Base-by-base conservation (phyloP, 2,329 filamentous ascomycete species). In the Rutstroemia sp. region DNA sequence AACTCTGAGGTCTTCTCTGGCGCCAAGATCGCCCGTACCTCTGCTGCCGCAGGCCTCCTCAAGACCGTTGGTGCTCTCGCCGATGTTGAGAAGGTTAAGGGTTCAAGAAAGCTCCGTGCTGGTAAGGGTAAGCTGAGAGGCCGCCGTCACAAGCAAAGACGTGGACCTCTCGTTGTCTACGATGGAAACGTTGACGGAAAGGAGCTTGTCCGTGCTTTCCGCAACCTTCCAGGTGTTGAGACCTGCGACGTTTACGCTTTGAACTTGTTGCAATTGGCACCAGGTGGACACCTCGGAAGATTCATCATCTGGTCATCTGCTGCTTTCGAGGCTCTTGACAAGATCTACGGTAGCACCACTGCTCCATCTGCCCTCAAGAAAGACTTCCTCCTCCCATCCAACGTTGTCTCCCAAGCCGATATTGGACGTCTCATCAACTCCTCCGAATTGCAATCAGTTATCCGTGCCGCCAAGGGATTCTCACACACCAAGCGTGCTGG, bases 291-390 rank as follows among this genome's bases (percentile, higher is more conserved):
- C 81, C 89, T 99, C 70, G 94, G 94, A 71, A 94, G 94, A 73
- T 99, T 99, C 86, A 85, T 99, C 77, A 83, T 99, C 84, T 99
- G 94, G 94, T 94, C 94, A 71, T 99, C 95, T 54, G 83, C 90
- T 66, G 94, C 94, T 65, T 97, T 99, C 83, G 86, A 91, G 79
- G 90, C 92, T 65, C 90, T 99, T 65, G 92, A 99, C 79, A 86
- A 86, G 77, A 87, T 99, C 82, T 99, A 99, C 82, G 92, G 92
- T 75, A 87, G 88, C 74, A 95, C 91, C 74, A 94, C 89, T 71
- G 80, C 85, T 75, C 84, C 92, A 67, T 92, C 92, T 49, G 86
- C 88, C 64, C 86, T 95, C 73, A 99, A 99, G 91, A 95, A 94
- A 82, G 92, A 99, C 84, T 99, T 94, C 88, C 83, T 96, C 72